Base-by-base conservation (phyloP, 345 rosid species). In the Salix arbutifolia region DNA sequence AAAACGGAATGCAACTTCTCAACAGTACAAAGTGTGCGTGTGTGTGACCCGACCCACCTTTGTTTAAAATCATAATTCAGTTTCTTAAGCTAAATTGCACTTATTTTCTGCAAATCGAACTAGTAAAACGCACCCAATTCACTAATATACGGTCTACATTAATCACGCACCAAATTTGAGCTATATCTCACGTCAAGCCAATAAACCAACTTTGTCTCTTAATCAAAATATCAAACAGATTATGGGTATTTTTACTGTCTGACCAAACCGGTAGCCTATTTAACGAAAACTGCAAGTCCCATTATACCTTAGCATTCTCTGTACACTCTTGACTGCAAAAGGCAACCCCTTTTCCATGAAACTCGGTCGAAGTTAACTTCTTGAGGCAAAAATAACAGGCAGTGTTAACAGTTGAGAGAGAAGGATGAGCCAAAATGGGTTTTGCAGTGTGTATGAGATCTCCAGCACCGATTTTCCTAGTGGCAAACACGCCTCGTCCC, bases 401-500 rank as follows among this genome's bases (percentile, higher is more conserved):
- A 1, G 82, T 53, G 71, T 82, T 78, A 33, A 81, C 50, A 0
- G 82, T 23, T 9, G 85, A 78, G 52, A 89, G 80, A 35, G 94
- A 87, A 66, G 97, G 97, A 74, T 78, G 88, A 76, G 90, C 73
- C 40, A 90, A 23, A 30, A 88, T 58, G 17, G 96, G 97, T 8
- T 88, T 86, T 0, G 98, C 98, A 7, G 93, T 89, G 84, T 94
- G 98, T 66, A 94, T 89, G 77, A 91, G 90, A 50, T 94, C 94
- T 38, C 98, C 94, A 35, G 87, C 87, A 3, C 80, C 75, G 77
- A 94, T 92, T 71, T 83, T 77, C 77, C 94, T 87, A 4, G 88
- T 90, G 10, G 98, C 90, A 85, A 91, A 94, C 68, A 94, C 94
- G 76, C 91, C 98, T 0, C 98, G 89, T 71, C 96, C 97, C 3